Evolutionary conservation across 2,329 filamentous ascomycete species (phyloP), one percentile per base, ranked within the genome.

Genomic region (Botrytis squamosa): DNA sequence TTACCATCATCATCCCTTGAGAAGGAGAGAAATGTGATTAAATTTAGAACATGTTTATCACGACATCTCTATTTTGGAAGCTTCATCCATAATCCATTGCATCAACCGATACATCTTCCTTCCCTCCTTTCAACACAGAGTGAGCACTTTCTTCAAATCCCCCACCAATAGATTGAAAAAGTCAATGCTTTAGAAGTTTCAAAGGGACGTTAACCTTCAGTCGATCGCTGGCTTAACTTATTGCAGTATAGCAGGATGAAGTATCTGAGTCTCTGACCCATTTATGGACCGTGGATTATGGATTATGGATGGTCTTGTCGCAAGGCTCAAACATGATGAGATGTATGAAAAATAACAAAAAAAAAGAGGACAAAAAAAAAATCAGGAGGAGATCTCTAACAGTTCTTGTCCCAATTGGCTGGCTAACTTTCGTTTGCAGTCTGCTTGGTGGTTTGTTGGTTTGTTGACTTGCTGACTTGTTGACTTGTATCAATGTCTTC

Each of bases 381-480:
- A n/a, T 71, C 70, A 57, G 70, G 60, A 66, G 71, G 46, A 44
- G 40, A 69, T 69, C 71, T 69, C 71, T 49, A 57, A 74, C 72
- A 33, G 14, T 71, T 71, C 40, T 25, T 70, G 65, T 62, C 55
- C 75, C 52, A 79, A 78, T 79, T 78, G 79, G 68, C 75, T 78
- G 79, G 71, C 77, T 76, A 78, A 78, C 59, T 64, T 75, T 73
- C 76, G 78, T 79, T 81, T 81, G 79, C 71, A 79, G 75, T 78
- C 77, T 42, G 38, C 38, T 18, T 49, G 49, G 12, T 67, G 33
- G 63, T 12, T 49, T 57, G 38, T 60, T 70, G 10, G 33, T 5
- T 57, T 64, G 25, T n/a, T 42, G 36, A 44, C 4, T 42, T 49
- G 33, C 33, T 33, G 33, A 33, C 4, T 42, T 49, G n/a, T 29